These are phyloP conservation scores for Lodderomyces parapsilosis DNA, from an alignment of 1,139 yeast genomes.

Conservation along the genomic window DNA sequence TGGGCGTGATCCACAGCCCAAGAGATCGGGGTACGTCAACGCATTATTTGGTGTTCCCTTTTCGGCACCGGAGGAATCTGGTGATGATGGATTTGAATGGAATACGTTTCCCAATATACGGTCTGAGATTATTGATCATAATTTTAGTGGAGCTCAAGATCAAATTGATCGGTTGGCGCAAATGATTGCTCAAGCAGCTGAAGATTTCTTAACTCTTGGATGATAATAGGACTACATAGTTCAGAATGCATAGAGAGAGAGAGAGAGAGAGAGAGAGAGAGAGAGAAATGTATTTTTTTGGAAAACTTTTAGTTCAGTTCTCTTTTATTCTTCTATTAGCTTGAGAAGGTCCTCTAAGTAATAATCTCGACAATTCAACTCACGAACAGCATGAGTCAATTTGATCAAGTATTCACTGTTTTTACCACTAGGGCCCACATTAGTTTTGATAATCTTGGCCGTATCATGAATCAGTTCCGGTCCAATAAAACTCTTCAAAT, in stretches of 20 bases:
- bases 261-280: too few species aligned
- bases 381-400: conserved; percentile 52
- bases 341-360: conserved; percentile 37
- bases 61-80: conserved; percentile 44
- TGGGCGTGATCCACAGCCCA: conserved; percentile 43
- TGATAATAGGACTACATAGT: too few species aligned
- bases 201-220: conserved; percentile 12
- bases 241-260: background rate
- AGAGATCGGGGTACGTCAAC: conserved; percentile 69
- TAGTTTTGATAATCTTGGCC: conserved; percentile 54
- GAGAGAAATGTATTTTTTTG: background rate
- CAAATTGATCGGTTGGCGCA: conserved; percentile 51
- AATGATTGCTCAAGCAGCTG: conserved; percentile 26
- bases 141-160: conserved; percentile 56
- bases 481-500: conserved; percentile 80
- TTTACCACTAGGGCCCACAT: conserved; percentile 79
- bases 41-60: conserved; percentile 68
- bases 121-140: conserved; percentile 53
- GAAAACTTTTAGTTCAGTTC: background rate
- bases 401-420: conserved; percentile 68
- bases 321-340: conserved; percentile 7
- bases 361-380: conserved; percentile 41
- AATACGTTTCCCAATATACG: conserved; percentile 76
- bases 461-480: conserved; percentile 63
- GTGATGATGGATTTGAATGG: conserved; percentile 46